Percentiles rank a stretch among this genome's conserved stretches.
phyloP scores from a whole-genome alignment of 306 rosid species.

The Fragaria ananassa region DNA sequence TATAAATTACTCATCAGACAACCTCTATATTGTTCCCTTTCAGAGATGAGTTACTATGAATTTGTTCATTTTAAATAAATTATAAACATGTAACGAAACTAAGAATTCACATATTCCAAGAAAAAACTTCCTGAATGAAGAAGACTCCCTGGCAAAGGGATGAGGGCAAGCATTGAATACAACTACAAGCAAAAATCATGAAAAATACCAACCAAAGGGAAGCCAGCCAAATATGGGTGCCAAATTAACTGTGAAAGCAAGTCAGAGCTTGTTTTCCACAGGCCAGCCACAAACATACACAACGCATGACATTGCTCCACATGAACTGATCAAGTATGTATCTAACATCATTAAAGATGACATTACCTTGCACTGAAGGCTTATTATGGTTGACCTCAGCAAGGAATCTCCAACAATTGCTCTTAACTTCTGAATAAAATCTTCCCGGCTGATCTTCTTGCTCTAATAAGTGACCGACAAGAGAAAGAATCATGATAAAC shows the following conservation, averaged over 20 bases:
- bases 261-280: not conserved
- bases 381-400: conserved; percentile 15
- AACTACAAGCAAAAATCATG: not conserved
- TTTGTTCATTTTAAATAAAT: no score
- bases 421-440: conserved; percentile 7
- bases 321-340: not conserved
- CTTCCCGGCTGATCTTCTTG: conserved; percentile 13
- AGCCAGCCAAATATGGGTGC: not conserved
- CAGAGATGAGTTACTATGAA: no score
- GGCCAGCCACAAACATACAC: not conserved
- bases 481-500: not conserved
- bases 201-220: not conserved
- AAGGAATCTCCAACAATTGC: conserved; percentile 17
- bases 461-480: conserved; percentile 5
- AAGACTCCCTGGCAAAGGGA: no score
- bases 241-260: not conserved
- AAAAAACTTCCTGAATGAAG: no score
- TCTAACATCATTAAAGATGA: not conserved
- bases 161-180: not conserved
- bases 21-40: not conserved
- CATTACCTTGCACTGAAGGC: conserved; percentile 18
- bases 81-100: no score
- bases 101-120: not conserved
- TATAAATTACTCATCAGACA: not conserved
- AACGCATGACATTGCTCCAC: not conserved